These are phyloP conservation scores for Globisporangium solare DNA, from an alignment of 352 stramenopile species.

Conservation along the genomic window DNA sequence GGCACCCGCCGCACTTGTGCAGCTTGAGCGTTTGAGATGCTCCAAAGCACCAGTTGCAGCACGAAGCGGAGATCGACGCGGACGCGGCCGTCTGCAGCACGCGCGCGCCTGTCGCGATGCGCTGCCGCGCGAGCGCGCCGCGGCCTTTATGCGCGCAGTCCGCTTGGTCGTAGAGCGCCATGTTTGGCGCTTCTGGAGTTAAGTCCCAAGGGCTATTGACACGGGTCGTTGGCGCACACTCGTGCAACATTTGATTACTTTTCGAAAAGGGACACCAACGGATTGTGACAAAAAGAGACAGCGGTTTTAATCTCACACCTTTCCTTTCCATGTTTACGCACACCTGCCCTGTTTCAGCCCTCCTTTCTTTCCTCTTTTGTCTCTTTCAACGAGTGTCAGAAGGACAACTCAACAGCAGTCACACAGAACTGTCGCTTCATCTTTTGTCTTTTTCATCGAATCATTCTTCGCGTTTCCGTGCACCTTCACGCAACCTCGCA, in stretches of 20 bases:
- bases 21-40: not conserved
- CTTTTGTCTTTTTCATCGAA: too few species aligned
- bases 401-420: too few species aligned
- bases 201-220: too few species aligned
- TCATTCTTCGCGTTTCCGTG: too few species aligned
- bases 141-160: conserved; percentile 39
- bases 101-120: conserved; percentile 22
- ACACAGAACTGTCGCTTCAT: too few species aligned
- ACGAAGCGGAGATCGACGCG: conserved; percentile 26
- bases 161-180: conserved; percentile 13
- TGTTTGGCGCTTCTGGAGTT: too few species aligned
- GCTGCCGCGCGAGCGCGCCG: conserved; percentile 28
- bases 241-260: not conserved
- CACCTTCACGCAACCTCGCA: not conserved
- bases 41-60: conserved; percentile 54
- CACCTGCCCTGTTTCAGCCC: too few species aligned
- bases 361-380: too few species aligned
- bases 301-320: too few species aligned
- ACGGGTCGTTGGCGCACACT: not conserved
- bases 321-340: not conserved
- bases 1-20: conserved; percentile 51
- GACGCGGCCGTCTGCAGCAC: conserved; percentile 30
- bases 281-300: not conserved
- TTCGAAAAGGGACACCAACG: too few species aligned
- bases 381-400: too few species aligned